Conservation (phyloP, 2,329 filamentous ascomycete genomes). For the Aspergillus glaucus region DNA sequence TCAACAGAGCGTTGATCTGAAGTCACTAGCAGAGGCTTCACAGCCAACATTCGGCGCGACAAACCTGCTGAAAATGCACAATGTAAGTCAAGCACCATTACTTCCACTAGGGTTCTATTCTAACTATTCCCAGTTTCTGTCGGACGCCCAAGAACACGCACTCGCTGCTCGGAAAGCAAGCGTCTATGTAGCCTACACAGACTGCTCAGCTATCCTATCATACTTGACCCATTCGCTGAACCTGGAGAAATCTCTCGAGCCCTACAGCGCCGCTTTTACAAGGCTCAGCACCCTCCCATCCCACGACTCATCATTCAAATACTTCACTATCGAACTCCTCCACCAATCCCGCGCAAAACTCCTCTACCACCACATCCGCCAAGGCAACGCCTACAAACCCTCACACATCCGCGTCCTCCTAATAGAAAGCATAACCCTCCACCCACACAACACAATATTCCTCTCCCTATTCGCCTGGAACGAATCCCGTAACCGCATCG, state of each 20-base stretch:
- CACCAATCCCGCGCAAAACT: slow-evolving; percentile 64
- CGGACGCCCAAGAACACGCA: slow-evolving; percentile 49
- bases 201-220: slow-evolving; percentile 58
- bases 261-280: slow-evolving; percentile 39
- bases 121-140: slow-evolving; percentile 53
- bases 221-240: slow-evolving; percentile 52
- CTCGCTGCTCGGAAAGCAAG: slow-evolving; percentile 46
- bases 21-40: slow-evolving; percentile 13
- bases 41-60: slow-evolving; percentile 21
- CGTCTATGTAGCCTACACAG: slow-evolving; percentile 51
- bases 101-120: slow-evolving; percentile 14
- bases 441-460: slow-evolving; percentile 72
- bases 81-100: slow-evolving; percentile 24
- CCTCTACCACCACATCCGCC: slow-evolving; percentile 59
- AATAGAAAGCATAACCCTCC: slow-evolving; percentile 53
- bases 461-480: slow-evolving; percentile 67
- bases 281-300: slow-evolving; percentile 37
- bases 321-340: slow-evolving; percentile 51
- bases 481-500: slow-evolving; percentile 63
- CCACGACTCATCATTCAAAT: slow-evolving; percentile 27
- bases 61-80: slow-evolving; percentile 32
- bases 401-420: slow-evolving; percentile 59
- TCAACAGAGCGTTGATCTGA: slow-evolving; percentile 29
- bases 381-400: slow-evolving; percentile 61
- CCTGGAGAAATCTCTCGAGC: slow-evolving; percentile 31